A percentile compares a stretch with the other conserved stretches of the same genome.
phyloP scores from a whole-genome alignment of 305 asterid species.

The Solanum aculeatissimum region DNA sequence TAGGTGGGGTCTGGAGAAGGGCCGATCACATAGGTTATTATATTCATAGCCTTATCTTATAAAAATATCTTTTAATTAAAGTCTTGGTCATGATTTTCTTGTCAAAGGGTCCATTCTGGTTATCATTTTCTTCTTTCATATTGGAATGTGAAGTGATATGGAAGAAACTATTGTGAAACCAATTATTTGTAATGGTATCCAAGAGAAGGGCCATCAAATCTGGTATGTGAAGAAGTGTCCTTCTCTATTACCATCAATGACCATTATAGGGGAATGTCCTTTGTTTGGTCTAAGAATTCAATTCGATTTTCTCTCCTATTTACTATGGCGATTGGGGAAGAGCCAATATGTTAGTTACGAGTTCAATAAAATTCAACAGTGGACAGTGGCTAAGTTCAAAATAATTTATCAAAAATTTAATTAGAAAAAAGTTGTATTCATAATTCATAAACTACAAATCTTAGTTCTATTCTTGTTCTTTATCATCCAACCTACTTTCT shows the following conservation, averaged over 20 bases:
- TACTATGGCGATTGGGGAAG: no score
- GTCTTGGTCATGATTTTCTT: background rate
- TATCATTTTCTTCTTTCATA: background rate
- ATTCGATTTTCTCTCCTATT: no score
- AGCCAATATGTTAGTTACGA: background rate
- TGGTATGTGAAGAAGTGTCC: background rate
- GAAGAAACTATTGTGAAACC: background rate
- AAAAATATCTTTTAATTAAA: background rate
- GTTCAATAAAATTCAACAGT: background rate
- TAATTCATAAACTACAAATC: background rate
- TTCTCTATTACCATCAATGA: background rate
- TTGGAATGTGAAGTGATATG: background rate
- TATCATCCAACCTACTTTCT: background rate
- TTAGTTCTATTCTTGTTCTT: fast-evolving
- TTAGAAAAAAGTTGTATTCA: fast-evolving
- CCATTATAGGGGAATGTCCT: background rate
- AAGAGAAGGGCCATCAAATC: background rate
- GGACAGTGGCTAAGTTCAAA: background rate
- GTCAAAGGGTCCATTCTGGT: background rate
- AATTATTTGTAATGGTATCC: background rate
- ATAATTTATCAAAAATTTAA: fast-evolving
- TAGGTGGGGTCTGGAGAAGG: background rate
- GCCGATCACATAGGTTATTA: background rate
- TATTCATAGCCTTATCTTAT: background rate
- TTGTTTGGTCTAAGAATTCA: no score